These are phyloP conservation scores for Xylaria cubensis DNA, from an alignment of 495 filamentous ascomycete genomes.

Conservation along the genomic window DNA sequence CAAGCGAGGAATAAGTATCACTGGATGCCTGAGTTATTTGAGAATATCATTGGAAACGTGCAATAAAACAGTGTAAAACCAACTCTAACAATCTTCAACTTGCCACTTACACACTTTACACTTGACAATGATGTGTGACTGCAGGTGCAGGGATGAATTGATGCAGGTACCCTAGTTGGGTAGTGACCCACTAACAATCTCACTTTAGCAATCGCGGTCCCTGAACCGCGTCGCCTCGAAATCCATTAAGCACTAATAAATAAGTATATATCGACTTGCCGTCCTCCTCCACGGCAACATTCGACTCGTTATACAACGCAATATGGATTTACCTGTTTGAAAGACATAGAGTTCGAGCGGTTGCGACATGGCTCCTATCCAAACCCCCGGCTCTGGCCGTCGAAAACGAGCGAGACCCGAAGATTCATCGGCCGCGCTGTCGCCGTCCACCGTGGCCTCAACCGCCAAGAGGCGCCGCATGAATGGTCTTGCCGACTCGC, in stretches of 20 bases:
- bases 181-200: neutral
- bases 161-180: neutral
- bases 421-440: constrained; percentile 32
- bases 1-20: neutral
- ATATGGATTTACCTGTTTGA: constrained; percentile 13
- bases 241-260: neutral
- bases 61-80: no score
- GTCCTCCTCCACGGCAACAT: neutral
- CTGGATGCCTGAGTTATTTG: no score
- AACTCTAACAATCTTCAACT: neutral
- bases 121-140: neutral
- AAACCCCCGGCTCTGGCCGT: constrained; percentile 33
- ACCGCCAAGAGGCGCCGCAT: constrained; percentile 44
- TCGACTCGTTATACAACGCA: neutral
- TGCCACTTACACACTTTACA: neutral
- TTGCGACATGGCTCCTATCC: constrained; percentile 33
- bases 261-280: neutral
- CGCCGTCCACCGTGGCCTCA: constrained; percentile 28
- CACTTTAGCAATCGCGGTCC: constrained; percentile 9
- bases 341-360: neutral
- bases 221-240: constrained; percentile 15
- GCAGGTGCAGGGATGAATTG: neutral
- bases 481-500: constrained; percentile 29
- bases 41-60: neutral
- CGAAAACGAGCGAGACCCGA: constrained; percentile 38